Conservation (phyloP, 441 rosid genomes). For the Erodium moschatum region DNA sequence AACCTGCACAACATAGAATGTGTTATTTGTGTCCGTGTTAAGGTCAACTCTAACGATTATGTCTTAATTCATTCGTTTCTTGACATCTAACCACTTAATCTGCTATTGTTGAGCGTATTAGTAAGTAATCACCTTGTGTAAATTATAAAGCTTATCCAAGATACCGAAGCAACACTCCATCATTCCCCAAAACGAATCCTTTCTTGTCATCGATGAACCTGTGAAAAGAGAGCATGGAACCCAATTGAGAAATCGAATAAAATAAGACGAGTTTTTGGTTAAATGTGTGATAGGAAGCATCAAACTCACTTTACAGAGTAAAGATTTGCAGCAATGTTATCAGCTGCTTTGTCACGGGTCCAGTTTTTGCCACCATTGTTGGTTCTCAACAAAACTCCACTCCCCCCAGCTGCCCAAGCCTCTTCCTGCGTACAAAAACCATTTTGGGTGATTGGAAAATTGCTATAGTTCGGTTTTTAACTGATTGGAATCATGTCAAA, state of each 20-base stretch:
- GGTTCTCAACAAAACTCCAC: conserved; percentile 78
- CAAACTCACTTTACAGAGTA: conserved; percentile 72
- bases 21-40: neutral
- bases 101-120: neutral
- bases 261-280: neutral
- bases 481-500: too few species aligned
- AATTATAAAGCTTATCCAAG: conserved; percentile 42
- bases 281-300: conserved; percentile 4
- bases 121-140: conserved; percentile 19
- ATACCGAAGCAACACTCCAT: conserved; percentile 88
- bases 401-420: conserved; percentile 99
- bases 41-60: too few species aligned
- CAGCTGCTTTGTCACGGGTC: conserved; percentile 95
- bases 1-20: neutral
- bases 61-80: neutral
- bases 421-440: conserved; percentile 46
- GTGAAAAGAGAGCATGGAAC: conserved; percentile 10
- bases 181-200: conserved; percentile 83
- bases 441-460: neutral
- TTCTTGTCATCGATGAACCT: conserved; percentile 72
- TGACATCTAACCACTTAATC: neutral
- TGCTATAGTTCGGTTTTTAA: neutral
- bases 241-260: neutral
- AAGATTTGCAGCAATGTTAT: conserved; percentile 83
- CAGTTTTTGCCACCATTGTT: conserved; percentile 82